These are phyloP conservation scores for Jackrogersella multiformis DNA, from an alignment of 495 filamentous ascomycete species.

Conservation along the genomic window DNA sequence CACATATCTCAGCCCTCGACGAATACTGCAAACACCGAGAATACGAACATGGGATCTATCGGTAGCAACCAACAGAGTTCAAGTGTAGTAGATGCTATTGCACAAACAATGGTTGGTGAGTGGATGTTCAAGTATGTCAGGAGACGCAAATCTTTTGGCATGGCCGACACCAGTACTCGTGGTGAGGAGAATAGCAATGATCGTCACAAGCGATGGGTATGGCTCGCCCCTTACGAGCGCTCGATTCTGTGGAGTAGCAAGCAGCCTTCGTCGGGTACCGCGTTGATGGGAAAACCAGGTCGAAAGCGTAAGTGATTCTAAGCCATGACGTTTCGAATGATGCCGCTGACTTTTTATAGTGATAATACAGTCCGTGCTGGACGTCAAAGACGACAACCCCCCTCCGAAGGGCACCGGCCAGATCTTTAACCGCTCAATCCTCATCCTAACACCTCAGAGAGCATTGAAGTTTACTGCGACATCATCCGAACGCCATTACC, in stretches of 20 bases:
- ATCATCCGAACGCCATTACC: constrained; percentile 85
- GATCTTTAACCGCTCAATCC: constrained; percentile 90
- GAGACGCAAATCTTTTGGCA: constrained; percentile 89
- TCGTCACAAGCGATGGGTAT: constrained; percentile 96
- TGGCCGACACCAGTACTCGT: constrained; percentile 68
- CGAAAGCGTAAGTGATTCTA: constrained; percentile 83
- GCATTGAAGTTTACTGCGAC: constrained; percentile 95
- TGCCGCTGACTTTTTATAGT: constrained; percentile 62
- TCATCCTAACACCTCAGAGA: constrained; percentile 91
- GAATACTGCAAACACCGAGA: constrained; percentile 63
- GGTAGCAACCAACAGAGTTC: constrained; percentile 72
- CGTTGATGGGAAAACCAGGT: constrained; percentile 92
- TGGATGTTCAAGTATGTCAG: constrained; percentile 99
- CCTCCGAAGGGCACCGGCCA: constrained; percentile 73
- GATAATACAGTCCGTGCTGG: constrained; percentile 92
- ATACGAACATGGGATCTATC: constrained; percentile 61
- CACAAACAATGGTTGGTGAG: constrained; percentile 97
- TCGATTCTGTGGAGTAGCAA: constrained; percentile 98
- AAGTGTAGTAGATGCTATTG: constrained; percentile 95
- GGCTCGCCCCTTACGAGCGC: constrained; percentile 95
- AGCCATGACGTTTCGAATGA: background rate
- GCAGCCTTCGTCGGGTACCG: constrained; percentile 87
- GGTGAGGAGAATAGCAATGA: constrained; percentile 70
- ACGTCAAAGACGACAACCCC: constrained; percentile 95
- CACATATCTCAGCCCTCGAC: constrained; percentile 64